Base-by-base conservation (phyloP, 352 stramenopile species). In the Globisporangium recalcitrans region DNA sequence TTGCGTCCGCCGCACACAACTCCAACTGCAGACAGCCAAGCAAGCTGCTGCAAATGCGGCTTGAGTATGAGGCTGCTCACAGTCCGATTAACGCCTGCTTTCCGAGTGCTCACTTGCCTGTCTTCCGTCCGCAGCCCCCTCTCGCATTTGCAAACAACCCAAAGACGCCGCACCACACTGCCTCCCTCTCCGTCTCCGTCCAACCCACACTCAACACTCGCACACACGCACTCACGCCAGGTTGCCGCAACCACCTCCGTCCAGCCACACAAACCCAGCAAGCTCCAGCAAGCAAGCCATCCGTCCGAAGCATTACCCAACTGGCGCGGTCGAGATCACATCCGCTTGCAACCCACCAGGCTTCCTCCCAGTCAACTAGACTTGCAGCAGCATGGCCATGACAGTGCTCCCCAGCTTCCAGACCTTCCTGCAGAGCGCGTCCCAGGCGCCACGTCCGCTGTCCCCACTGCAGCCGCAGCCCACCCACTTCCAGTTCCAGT, bases 341-440 rank as follows among this genome's bases (percentile, higher is more conserved):
- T 24, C 10, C 55, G n/a, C n/a, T n/a, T n/a, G n/a, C n/a, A 26
- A 34, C 19, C 27, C 47, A 9, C 6, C 46, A 52, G n/a, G 8
- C 32, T 7, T 22, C 46, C 19, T 48, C 29, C 42, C 26, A 16
- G 13, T 8, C 9, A 10, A 38, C 21, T 9, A 53, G 27, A n/a
- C n/a, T n/a, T n/a, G n/a, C n/a, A 13, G 46, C 32, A 58, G 48
- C 61, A 75, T 82, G 73, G 62, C 70, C 62, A 72, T 81, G 71
- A 79, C 72, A 21, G 55, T 82, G 26, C 63, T 87, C 34, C 78
- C 78, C 26, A 83, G 72, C 59, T 87, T 87, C 67, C 73, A 87
- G 61, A 70, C 69, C 22, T 87, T 87, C 67, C 58, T 87, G 36
- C 67, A 75, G 60, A 80, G 68, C 49, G 69, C 78, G 22, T 63